Percentiles rank a stretch among this genome's conserved stretches.
Conservation (phyloP, 2,329 filamentous ascomycete species). For the Ophiostoma piceae region DNA sequence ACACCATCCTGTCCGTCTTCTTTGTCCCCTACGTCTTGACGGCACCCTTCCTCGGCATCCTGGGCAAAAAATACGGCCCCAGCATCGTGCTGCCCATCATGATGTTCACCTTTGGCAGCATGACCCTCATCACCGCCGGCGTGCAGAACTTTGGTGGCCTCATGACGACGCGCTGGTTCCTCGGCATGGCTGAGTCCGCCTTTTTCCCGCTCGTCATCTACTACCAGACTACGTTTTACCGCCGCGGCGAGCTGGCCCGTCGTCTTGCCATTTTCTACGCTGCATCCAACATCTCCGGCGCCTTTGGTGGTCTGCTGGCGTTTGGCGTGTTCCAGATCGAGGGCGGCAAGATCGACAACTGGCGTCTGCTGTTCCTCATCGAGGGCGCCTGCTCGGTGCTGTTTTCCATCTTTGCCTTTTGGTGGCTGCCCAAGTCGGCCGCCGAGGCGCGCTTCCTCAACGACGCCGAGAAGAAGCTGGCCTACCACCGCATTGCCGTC, state of each 20-base stretch:
- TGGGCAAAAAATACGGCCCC: slow-evolving; percentile 67
- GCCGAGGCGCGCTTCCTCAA: slow-evolving; percentile 57
- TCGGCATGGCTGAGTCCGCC: slow-evolving; percentile 50
- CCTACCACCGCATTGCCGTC: slow-evolving; percentile 67
- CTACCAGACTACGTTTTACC: slow-evolving; percentile 63
- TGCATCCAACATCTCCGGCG: slow-evolving; percentile 26
- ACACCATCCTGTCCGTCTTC: slow-evolving; percentile 66
- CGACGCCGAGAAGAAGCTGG: slow-evolving; percentile 61
- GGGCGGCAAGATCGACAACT: slow-evolving; percentile 36
- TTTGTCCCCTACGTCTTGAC: slow-evolving; percentile 71
- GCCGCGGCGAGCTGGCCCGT: slow-evolving; percentile 63
- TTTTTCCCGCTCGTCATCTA: slow-evolving; percentile 32
- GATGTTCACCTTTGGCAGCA: slow-evolving; percentile 61
- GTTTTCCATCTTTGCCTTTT: slow-evolving; percentile 60
- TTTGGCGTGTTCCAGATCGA: slow-evolving; percentile 47
- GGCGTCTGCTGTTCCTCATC: slow-evolving; percentile 51
- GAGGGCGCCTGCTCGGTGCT: slow-evolving; percentile 54
- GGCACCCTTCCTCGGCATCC: slow-evolving; percentile 53
- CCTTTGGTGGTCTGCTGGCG: slow-evolving; percentile 31
- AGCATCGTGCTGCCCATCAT: slow-evolving; percentile 61
- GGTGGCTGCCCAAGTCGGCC: slow-evolving; percentile 61
- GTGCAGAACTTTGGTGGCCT: slow-evolving; percentile 24
- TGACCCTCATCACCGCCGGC: slow-evolving; percentile 60
- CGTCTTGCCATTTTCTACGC: slow-evolving; percentile 60
- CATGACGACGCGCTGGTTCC: slow-evolving; percentile 55